phyloP scores from a whole-genome alignment of 768 basidiomycete genomes.

The Lyophyllum shimeji region DNA sequence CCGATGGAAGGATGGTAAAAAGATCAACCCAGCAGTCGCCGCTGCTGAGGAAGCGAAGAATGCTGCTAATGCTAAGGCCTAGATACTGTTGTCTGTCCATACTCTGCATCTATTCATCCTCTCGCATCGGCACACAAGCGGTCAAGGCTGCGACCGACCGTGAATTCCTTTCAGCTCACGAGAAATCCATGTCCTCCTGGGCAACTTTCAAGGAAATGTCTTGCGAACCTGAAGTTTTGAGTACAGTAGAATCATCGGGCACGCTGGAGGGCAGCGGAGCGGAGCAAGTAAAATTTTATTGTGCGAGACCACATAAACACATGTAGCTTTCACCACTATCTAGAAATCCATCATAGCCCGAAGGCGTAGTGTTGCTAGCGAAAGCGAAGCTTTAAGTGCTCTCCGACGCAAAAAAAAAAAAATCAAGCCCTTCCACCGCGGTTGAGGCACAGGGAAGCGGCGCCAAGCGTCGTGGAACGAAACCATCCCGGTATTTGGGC shows the following conservation, averaged over 20 bases:
- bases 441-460: conserved; percentile 25
- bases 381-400: conserved; percentile 59
- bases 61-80: conserved; percentile 52
- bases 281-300: neutral
- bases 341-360: conserved; percentile 69
- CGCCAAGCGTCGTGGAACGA: conserved; percentile 17
- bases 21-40: conserved; percentile 93
- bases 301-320: neutral
- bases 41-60: conserved; percentile 90
- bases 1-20: conserved; percentile 94
- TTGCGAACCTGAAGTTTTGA: no score
- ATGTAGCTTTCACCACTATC: conserved; percentile 74
- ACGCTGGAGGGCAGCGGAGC: no score
- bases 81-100: conserved; percentile 22
- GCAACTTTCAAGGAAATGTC: no score
- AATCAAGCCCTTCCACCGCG: conserved; percentile 32
- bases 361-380: conserved; percentile 72
- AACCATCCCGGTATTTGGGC: neutral
- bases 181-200: no score
- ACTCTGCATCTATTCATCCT: conserved; percentile 20
- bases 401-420: conserved; percentile 42
- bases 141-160: neutral
- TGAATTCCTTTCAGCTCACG: no score
- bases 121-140: conserved; percentile 1
- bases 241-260: no score